Percentiles rank a stretch among this genome's conserved stretches.
These are phyloP conservation scores for Gelatoporia subvermispora DNA, from an alignment of 768 basidiomycete genomes.

Conservation along the genomic window DNA sequence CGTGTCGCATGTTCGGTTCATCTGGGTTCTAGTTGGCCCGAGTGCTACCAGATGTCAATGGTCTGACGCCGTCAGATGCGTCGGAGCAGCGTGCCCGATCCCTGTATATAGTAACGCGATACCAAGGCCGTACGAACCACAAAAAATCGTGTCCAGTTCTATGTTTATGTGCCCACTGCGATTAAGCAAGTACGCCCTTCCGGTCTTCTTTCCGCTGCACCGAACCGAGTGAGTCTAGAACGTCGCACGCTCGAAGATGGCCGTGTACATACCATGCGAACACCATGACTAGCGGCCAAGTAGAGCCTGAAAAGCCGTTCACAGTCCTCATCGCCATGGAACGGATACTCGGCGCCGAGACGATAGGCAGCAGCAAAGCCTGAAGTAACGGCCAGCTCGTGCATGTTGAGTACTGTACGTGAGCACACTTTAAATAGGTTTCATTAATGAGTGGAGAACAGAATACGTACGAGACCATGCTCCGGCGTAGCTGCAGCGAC, in stretches of 20 bases:
- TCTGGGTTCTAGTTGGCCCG: no score
- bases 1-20: no score
- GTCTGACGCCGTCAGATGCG: no score
- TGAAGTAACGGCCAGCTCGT: slow-evolving; percentile 33
- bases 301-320: slow-evolving; percentile 26
- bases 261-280: slow-evolving; percentile 17
- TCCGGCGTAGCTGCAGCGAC: slow-evolving; percentile 20
- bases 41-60: no score
- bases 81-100: no score
- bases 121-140: no score
- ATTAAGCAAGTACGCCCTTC: slow-evolving; percentile 14
- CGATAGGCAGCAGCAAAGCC: slow-evolving; percentile 39
- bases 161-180: neutral
- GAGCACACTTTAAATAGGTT: neutral
- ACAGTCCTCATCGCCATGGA: slow-evolving; percentile 26
- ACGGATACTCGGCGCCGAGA: slow-evolving; percentile 27
- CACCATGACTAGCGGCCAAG: slow-evolving; percentile 22
- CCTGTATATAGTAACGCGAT: no score
- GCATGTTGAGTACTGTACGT: slow-evolving; percentile 27
- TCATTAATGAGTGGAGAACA: no score
- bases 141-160: no score
- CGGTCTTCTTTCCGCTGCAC: slow-evolving; percentile 24
- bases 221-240: neutral
- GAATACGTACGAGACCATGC: slow-evolving; percentile 28
- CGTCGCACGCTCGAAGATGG: neutral